Percentiles rank a stretch among this genome's conserved stretches.
These are phyloP conservation scores for Daedaleopsis nitida DNA, from an alignment of 768 basidiomycete genomes.

Conservation along the genomic window DNA sequence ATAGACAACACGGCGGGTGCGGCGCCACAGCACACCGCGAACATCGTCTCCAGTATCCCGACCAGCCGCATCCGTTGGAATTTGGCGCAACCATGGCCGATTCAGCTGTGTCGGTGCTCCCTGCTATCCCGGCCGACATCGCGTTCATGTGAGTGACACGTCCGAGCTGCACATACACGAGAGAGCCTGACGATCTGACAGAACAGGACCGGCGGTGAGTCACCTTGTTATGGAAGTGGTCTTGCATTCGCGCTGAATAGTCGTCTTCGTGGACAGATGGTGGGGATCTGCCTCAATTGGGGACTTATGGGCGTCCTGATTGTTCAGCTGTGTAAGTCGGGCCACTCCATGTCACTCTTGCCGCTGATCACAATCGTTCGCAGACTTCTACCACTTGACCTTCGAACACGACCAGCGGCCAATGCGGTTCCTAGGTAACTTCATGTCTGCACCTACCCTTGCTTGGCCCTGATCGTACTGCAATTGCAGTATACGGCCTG, in stretches of 20 bases:
- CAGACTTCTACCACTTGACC: not conserved
- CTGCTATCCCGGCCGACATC: not conserved
- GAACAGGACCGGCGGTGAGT: not conserved
- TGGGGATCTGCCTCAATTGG: not conserved
- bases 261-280: not conserved
- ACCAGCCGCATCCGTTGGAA: not conserved
- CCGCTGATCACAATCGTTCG: not conserved
- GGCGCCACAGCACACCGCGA: too few relatives aligned
- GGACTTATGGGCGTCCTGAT: not conserved
- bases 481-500: conserved; percentile 8
- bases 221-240: not conserved
- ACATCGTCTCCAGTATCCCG: not conserved
- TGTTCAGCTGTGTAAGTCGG: not conserved
- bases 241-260: not conserved
- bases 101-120: not conserved
- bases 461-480: not conserved
- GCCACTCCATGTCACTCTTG: not conserved
- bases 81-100: not conserved
- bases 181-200: not conserved
- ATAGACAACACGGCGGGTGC: not conserved
- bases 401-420: not conserved
- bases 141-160: not conserved
- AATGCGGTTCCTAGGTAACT: not conserved
- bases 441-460: not conserved
- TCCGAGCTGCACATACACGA: not conserved